These are phyloP conservation scores for Trypanosoma conorhini DNA, from an alignment of 208 protist species.

Conservation along the genomic window DNA sequence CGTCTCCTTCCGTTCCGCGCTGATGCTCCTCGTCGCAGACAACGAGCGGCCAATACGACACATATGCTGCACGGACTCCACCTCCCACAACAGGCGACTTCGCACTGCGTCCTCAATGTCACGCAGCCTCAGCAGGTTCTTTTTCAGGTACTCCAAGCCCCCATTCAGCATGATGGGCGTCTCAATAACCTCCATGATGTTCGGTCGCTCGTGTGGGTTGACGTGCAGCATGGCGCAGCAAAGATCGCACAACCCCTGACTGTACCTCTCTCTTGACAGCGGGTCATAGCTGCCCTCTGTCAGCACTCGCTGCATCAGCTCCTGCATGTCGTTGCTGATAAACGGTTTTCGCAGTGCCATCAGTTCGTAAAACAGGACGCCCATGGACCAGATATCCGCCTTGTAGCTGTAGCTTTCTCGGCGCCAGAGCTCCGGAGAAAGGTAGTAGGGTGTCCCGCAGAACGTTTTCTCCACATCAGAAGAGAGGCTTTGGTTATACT, in stretches of 20 bases:
- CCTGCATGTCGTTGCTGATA: constrained; percentile 36
- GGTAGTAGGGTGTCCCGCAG: constrained; percentile 88
- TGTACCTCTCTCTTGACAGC: constrained; percentile 47
- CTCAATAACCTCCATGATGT: constrained; percentile 47
- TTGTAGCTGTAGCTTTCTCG: constrained; percentile 89
- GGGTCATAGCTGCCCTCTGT: constrained; percentile 44
- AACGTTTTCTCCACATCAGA: constrained; percentile 54
- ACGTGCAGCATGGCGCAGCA: constrained; percentile 54
- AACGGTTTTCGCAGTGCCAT: constrained; percentile 75
- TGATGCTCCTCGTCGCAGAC: background rate
- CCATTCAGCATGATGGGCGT: constrained; percentile 37
- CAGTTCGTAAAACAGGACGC: constrained; percentile 82
- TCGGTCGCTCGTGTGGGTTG: constrained; percentile 45
- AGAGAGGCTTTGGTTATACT: constrained; percentile 57
- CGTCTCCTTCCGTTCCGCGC: background rate
- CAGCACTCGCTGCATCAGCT: constrained; percentile 59
- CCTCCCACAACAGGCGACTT: constrained; percentile 34
- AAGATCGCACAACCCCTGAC: constrained; percentile 30
- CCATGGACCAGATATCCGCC: constrained; percentile 90
- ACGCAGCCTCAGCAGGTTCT: constrained; percentile 47
- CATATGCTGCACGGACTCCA: constrained; percentile 29
- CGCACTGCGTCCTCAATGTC: constrained; percentile 32
- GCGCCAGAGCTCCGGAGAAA: constrained; percentile 90
- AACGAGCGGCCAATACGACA: background rate
- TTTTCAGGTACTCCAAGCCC: constrained; percentile 45